Evolutionary conservation across 1,284 basidiomycete species (phyloP).

Genomic region (Phaffia rhodozyma): DNA sequence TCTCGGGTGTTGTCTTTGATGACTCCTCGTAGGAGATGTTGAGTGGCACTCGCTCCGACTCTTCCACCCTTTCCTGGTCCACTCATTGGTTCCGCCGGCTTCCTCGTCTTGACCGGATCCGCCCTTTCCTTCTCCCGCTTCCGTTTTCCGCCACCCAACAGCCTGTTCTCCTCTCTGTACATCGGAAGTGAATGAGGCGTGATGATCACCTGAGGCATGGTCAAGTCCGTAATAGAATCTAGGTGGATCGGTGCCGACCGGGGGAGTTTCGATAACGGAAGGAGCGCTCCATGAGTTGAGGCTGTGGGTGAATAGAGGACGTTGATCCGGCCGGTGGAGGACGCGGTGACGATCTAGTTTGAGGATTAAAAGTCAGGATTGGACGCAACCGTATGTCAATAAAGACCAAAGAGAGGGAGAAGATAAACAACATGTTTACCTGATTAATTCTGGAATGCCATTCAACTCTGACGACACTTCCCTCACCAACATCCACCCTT

Average conservation of each 20-base stretch:
- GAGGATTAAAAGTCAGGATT: constrained; percentile 4
- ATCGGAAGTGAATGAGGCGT: constrained; percentile 81
- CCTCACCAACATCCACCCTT: constrained; percentile 49
- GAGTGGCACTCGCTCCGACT: constrained; percentile 77
- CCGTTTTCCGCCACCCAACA: constrained; percentile 52
- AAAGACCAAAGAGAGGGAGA: not conserved
- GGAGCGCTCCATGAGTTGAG: constrained; percentile 81
- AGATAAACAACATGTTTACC: constrained; percentile 35
- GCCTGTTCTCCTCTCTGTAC: constrained; percentile 66
- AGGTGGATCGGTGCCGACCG: constrained; percentile 65
- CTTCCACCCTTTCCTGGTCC: constrained; percentile 87
- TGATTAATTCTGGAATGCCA: constrained; percentile 99
- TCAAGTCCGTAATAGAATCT: constrained; percentile 60
- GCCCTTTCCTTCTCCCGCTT: constrained; percentile 76
- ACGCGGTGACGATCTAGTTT: constrained; percentile 62
- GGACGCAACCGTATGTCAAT: not conserved
- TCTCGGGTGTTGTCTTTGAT: constrained; percentile 76
- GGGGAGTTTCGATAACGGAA: constrained; percentile 51
- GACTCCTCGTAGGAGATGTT: constrained; percentile 85
- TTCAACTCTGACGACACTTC: constrained; percentile 73
- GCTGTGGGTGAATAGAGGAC: constrained; percentile 80
- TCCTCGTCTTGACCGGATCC: constrained; percentile 77
- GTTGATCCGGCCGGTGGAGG: constrained; percentile 75
- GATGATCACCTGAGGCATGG: constrained; percentile 58
- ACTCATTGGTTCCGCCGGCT: constrained; percentile 79